These are phyloP conservation scores for Candida maesae DNA, from an alignment of 805 yeast genomes.

Conservation along the genomic window DNA sequence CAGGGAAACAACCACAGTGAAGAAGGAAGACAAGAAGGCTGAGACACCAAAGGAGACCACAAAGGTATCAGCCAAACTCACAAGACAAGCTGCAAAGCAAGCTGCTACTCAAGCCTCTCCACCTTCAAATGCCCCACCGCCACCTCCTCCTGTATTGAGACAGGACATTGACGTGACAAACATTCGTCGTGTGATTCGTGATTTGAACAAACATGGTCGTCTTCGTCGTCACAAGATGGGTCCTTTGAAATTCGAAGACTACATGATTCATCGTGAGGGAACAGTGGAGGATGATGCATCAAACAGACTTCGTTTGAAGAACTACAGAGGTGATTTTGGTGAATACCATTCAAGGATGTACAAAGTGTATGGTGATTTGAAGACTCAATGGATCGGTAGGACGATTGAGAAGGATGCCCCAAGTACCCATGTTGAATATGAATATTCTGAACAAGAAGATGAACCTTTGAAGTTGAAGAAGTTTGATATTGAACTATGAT, in stretches of 20 bases:
- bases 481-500: conserved; percentile 4
- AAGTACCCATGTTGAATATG: neutral
- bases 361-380: conserved; percentile 12
- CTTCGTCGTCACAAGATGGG: conserved; percentile 20
- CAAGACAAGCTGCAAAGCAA: neutral
- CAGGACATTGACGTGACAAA: conserved; percentile 27
- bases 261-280: conserved; percentile 13
- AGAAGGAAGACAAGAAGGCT: neutral
- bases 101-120: conserved; percentile 2
- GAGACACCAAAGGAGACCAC: neutral
- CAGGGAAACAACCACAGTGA: too few species aligned
- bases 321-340: conserved; percentile 27
- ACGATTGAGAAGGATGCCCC: neutral
- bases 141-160: conserved; percentile 17
- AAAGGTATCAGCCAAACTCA: neutral
- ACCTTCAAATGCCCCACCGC: too few species aligned
- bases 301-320: conserved; percentile 22
- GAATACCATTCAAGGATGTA: conserved; percentile 22
- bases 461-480: conserved; percentile 10
- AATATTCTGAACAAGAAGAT: conserved; percentile 5
- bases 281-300: conserved; percentile 16
- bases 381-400: conserved; percentile 9
- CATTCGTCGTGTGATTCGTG: conserved; percentile 15
- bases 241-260: conserved; percentile 17
- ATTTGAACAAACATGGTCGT: conserved; percentile 7